Conservation (phyloP, 2,329 filamentous ascomycete genomes). For the Pseudogymnoascus destructans region DNA sequence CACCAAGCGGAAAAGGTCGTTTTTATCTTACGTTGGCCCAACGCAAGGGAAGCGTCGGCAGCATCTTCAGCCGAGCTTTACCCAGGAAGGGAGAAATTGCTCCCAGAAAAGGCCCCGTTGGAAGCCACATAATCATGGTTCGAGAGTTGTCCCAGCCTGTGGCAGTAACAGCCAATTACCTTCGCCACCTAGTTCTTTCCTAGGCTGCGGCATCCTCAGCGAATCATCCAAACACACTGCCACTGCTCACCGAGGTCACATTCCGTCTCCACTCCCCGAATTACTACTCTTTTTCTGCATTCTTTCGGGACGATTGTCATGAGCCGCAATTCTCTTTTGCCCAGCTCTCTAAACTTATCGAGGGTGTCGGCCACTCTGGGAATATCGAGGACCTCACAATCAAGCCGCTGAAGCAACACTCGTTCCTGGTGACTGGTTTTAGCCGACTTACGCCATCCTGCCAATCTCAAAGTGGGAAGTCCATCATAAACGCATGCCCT, state of each 20-base stretch:
- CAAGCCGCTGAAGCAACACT: slow-evolving; percentile 14
- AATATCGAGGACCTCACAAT: slow-evolving; percentile 15
- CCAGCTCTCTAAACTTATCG: slow-evolving; percentile 14
- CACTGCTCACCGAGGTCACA: slow-evolving; percentile 14
- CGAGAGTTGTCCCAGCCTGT: no score
- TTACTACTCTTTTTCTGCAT: slow-evolving; percentile 13
- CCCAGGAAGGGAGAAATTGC: no score
- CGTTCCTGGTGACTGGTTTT: slow-evolving; percentile 17
- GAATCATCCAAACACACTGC: slow-evolving; percentile 9
- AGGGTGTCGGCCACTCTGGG: slow-evolving; percentile 10
- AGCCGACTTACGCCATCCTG: slow-evolving; percentile 12
- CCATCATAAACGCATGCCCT: no score
- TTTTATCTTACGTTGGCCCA: no score
- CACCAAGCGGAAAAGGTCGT: no score
- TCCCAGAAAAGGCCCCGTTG: no score
- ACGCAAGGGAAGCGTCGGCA: no score
- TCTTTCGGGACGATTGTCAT: slow-evolving; percentile 8
- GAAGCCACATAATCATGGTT: no score
- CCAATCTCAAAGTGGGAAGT: slow-evolving; percentile 12
- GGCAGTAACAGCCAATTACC: no score
- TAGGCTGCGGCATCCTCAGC: no score
- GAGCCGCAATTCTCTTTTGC: slow-evolving; percentile 12
- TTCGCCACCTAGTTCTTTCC: no score
- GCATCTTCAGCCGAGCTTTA: no score
- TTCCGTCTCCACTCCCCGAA: slow-evolving; percentile 12